Evolutionary conservation across 352 stramenopile genomes (phyloP).

Genomic region (Globisporangium barbulae): DNA sequence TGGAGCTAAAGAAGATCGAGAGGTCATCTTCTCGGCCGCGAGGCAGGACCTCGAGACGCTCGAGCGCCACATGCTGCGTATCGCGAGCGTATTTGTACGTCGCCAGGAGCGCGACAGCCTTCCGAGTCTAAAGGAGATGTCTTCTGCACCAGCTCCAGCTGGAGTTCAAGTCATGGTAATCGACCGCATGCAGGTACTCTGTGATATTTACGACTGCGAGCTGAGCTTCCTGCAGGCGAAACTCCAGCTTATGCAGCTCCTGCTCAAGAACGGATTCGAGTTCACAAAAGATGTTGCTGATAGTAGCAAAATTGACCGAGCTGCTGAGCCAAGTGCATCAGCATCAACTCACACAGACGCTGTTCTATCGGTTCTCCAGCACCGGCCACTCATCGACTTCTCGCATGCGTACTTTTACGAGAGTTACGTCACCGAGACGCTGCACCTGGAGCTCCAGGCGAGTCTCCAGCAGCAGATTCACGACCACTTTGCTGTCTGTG

Average conservation of each 20-base stretch:
- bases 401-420: constrained; percentile 57
- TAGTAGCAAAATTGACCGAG: background rate
- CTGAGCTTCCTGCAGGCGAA: constrained; percentile 42
- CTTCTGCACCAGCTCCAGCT: background rate
- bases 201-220: constrained; percentile 53
- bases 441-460: constrained; percentile 45
- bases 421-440: constrained; percentile 44
- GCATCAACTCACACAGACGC: constrained; percentile 2
- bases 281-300: background rate
- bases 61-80: constrained; percentile 42
- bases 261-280: constrained; percentile 29
- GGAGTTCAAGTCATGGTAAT: constrained; percentile 24
- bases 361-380: constrained; percentile 23
- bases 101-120: constrained; percentile 43
- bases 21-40: constrained; percentile 42
- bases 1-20: constrained; percentile 8
- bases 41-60: constrained; percentile 34
- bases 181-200: constrained; percentile 53
- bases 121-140: constrained; percentile 3
- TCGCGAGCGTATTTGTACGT: constrained; percentile 42
- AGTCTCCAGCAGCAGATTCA: constrained; percentile 30
- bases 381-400: constrained; percentile 42
- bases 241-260: constrained; percentile 24
- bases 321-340: background rate
- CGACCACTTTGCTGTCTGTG: constrained; percentile 21